Evolutionary conservation across 768 basidiomycete genomes (phyloP).

Genomic region (Lentinula guzmanii): DNA sequence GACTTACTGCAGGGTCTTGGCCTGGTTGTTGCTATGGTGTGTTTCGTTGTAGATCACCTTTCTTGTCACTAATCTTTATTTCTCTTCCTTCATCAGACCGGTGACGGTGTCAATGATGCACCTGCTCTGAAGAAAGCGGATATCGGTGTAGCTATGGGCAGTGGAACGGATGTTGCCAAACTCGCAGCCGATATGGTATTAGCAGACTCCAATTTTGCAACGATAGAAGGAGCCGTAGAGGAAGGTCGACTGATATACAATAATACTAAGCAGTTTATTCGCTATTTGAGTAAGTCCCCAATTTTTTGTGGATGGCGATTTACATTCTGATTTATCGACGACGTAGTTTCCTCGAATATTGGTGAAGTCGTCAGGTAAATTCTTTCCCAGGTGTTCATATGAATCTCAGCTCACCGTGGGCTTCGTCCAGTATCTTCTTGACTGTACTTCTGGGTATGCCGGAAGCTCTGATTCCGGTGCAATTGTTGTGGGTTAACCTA

Average conservation of each 20-base stretch:
- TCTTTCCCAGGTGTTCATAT: background rate
- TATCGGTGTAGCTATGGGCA: slow-evolving; percentile 99
- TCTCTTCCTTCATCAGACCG: slow-evolving; percentile 48
- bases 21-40: slow-evolving; percentile 91
- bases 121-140: slow-evolving; percentile 96
- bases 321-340: slow-evolving; percentile 3
- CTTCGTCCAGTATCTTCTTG: slow-evolving; percentile 73
- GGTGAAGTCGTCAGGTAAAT: slow-evolving; percentile 83
- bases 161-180: slow-evolving; percentile 97
- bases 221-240: slow-evolving; percentile 94
- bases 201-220: slow-evolving; percentile 95
- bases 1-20: slow-evolving; percentile 90
- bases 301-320: background rate
- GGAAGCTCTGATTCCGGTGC: slow-evolving; percentile 96
- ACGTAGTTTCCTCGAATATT: slow-evolving; percentile 94
- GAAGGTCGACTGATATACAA: slow-evolving; percentile 98
- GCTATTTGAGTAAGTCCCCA: slow-evolving; percentile 79
- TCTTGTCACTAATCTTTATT: background rate
- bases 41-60: slow-evolving; percentile 8
- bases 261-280: slow-evolving; percentile 99
- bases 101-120: slow-evolving; percentile 98
- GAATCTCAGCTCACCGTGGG: slow-evolving; percentile 8
- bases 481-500: slow-evolving; percentile 97
- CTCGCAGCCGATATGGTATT: slow-evolving; percentile 98
- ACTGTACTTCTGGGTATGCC: slow-evolving; percentile 98